Evolutionary conservation across 75 land plant species (phyloP).

Genomic region (Sequoia sempervirens): DNA sequence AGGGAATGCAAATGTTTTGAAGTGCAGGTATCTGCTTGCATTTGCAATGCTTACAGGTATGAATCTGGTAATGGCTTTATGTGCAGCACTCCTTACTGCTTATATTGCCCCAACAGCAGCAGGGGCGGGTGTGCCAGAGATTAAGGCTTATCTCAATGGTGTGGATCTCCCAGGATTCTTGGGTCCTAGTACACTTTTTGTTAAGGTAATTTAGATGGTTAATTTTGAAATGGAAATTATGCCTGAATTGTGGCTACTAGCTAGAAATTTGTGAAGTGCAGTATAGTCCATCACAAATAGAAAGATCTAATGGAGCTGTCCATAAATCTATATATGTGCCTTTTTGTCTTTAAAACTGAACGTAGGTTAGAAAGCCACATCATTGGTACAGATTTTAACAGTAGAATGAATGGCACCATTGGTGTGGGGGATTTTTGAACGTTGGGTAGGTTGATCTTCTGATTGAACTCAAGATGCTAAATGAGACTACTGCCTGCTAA

Average conservation of each 20-base stretch:
- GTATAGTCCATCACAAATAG: background rate
- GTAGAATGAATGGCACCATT: background rate
- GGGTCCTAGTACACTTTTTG: slow-evolving; percentile 61
- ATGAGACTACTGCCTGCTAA: background rate
- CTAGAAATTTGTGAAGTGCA: background rate
- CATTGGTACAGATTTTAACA: background rate
- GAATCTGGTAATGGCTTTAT: slow-evolving; percentile 45
- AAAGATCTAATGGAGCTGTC: background rate
- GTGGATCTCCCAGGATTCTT: slow-evolving; percentile 72
- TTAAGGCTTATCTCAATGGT: slow-evolving; percentile 91
- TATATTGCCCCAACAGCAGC: slow-evolving; percentile 81
- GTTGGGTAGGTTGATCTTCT: no score
- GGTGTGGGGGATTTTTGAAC: background rate
- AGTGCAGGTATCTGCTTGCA: slow-evolving; percentile 45
- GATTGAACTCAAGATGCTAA: no score
- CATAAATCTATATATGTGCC: background rate
- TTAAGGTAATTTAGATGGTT: slow-evolving; percentile 51
- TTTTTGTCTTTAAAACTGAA: no score
- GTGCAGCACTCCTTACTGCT: slow-evolving; percentile 58
- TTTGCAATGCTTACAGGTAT: slow-evolving; percentile 35
- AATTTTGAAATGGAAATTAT: background rate
- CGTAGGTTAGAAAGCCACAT: background rate
- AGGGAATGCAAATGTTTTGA: background rate
- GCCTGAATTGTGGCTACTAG: background rate
- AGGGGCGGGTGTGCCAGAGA: slow-evolving; percentile 91